These are phyloP conservation scores for Xylaria curta DNA, from an alignment of 495 filamentous ascomycete genomes.

Conservation along the genomic window DNA sequence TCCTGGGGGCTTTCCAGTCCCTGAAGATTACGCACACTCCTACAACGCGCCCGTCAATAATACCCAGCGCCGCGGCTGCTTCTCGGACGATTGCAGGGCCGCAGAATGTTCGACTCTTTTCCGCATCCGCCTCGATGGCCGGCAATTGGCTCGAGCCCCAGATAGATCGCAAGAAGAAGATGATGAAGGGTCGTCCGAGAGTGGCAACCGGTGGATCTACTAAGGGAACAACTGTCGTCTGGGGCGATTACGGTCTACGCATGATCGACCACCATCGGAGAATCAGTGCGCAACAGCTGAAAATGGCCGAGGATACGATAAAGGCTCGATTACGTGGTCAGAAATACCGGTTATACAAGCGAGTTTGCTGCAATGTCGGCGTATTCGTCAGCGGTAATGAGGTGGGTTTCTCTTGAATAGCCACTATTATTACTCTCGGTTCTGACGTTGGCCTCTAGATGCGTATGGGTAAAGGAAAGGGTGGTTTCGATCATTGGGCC, in stretches of 20 bases:
- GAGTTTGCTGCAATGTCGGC: slow-evolving; percentile 88
- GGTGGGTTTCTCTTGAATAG: slow-evolving; percentile 46
- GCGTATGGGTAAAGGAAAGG: slow-evolving; percentile 99
- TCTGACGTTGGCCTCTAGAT: slow-evolving; percentile 47
- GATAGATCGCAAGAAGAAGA: slow-evolving; percentile 75
- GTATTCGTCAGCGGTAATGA: slow-evolving; percentile 97
- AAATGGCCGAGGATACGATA: slow-evolving; percentile 91
- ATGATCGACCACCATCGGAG: slow-evolving; percentile 93
- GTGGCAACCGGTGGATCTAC: slow-evolving; percentile 89
- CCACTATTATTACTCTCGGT: slow-evolving; percentile 10
- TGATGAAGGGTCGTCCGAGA: slow-evolving; percentile 86
- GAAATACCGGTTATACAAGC: slow-evolving; percentile 89
- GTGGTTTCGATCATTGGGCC: slow-evolving; percentile 96
- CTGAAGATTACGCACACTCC: slow-evolving; percentile 48
- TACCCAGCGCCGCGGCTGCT: slow-evolving; percentile 33
- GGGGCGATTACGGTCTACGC: slow-evolving; percentile 95
- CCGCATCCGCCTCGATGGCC: slow-evolving; percentile 65
- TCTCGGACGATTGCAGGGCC: slow-evolving; percentile 28
- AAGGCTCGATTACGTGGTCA: slow-evolving; percentile 85
- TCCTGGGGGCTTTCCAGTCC: slow-evolving; percentile 51
- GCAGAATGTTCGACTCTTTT: slow-evolving; percentile 68
- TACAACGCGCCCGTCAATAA: slow-evolving; percentile 40
- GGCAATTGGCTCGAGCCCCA: slow-evolving; percentile 84
- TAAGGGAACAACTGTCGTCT: slow-evolving; percentile 92
- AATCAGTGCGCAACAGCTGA: slow-evolving; percentile 84